A percentile compares a stretch with the other conserved stretches of the same genome.
These are phyloP conservation scores for Dionaea muscipula DNA, from an alignment of 179 eudicot genomes.

Conservation along the genomic window DNA sequence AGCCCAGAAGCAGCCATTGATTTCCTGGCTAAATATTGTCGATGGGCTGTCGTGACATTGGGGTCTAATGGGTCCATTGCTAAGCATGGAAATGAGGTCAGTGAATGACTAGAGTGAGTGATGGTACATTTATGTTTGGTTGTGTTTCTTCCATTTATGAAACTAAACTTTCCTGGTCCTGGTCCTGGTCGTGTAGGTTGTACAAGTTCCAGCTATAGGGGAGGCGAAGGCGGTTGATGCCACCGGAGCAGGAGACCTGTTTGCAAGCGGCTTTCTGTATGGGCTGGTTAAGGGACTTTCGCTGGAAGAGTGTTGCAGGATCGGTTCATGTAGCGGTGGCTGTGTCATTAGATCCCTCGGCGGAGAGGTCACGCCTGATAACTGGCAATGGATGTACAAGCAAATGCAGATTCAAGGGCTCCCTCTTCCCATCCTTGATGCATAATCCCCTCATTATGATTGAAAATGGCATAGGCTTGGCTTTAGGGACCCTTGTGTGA, in stretches of 20 bases:
- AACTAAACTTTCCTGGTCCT: background rate
- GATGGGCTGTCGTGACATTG: conserved; percentile 91
- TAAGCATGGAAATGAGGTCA: conserved; percentile 70
- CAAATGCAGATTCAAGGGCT: conserved; percentile 74
- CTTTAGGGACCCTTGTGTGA: too few species aligned
- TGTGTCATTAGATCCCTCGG: conserved; percentile 97
- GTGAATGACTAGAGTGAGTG: background rate
- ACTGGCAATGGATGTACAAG: conserved; percentile 91
- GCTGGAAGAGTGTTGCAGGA: conserved; percentile 73
- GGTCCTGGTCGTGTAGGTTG: conserved; percentile 23
- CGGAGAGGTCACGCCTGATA: conserved; percentile 76
- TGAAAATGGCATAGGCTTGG: too few species aligned
- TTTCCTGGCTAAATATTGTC: conserved; percentile 60
- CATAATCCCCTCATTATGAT: too few species aligned
- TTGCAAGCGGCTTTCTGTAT: conserved; percentile 86
- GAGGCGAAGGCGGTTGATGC: conserved; percentile 66
- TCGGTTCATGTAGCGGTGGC: conserved; percentile 90
- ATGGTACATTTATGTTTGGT: background rate
- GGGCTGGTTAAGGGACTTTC: conserved; percentile 71
- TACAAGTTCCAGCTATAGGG: conserved; percentile 64
- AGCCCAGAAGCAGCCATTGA: conserved; percentile 72
- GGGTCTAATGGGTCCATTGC: conserved; percentile 88
- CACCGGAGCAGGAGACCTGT: conserved; percentile 96
- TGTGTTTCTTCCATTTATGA: background rate
- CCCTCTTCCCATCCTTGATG: conserved; percentile 30